Evolutionary conservation across 73 alveolate genomes (phyloP).

Genomic region (Paraurostyla sp.): DNA sequence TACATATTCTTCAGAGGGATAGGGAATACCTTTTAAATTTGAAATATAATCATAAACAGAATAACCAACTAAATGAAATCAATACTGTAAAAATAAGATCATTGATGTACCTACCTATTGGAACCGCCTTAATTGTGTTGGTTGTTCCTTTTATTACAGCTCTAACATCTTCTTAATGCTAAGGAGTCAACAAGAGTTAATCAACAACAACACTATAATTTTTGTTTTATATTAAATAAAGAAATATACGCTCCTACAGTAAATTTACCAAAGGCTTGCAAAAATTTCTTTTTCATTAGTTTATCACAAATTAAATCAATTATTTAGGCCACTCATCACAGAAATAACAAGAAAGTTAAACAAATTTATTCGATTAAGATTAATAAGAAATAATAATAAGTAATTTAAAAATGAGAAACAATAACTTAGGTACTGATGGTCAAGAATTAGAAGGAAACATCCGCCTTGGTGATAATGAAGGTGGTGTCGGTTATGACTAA

Average conservation of each 20-base stretch:
- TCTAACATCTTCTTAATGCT: conserved; percentile 24
- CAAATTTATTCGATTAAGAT: not conserved
- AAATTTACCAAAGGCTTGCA: not conserved
- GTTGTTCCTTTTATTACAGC: conserved; percentile 52
- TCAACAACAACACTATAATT: conserved; percentile 10
- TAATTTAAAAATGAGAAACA: conserved; percentile 25
- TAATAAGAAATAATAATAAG: conserved; percentile 30
- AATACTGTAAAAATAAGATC: not conserved
- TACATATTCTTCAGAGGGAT: conserved; percentile 74
- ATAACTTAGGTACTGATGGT: conserved; percentile 47
- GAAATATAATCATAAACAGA: conserved; percentile 74
- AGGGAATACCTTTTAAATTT: conserved; percentile 65
- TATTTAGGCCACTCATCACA: conserved; percentile 50
- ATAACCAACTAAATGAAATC: conserved; percentile 48
- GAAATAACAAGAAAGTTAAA: not conserved
- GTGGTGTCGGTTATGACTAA: not conserved
- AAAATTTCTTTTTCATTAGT: not conserved
- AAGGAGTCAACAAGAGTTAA: conserved; percentile 2
- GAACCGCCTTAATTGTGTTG: conserved; percentile 46
- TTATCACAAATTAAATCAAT: not conserved
- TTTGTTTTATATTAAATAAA: not conserved
- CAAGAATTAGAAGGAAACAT: conserved; percentile 37
- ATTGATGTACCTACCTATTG: conserved; percentile 16
- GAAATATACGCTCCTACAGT: not conserved
- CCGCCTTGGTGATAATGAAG: not conserved